Conservation (phyloP, 2,329 filamentous ascomycete genomes). For the Lomentospora prolificans region DNA sequence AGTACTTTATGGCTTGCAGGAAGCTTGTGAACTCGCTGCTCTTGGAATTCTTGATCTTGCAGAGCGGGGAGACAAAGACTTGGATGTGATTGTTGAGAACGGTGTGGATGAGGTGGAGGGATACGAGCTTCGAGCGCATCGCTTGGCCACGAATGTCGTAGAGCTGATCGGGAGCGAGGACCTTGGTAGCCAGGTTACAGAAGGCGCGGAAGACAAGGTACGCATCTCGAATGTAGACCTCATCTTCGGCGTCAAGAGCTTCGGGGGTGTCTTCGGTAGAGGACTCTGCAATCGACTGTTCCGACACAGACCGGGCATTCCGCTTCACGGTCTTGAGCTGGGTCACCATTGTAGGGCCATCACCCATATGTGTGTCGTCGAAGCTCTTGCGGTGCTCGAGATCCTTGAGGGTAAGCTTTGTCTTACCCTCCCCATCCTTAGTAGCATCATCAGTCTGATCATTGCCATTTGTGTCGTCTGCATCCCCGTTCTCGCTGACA, state of each 20-base stretch:
- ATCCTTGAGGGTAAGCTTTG: constrained; percentile 56
- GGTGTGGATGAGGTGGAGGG: constrained; percentile 89
- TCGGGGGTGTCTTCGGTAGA: constrained; percentile 47
- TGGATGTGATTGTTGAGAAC: constrained; percentile 87
- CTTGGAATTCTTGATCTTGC: constrained; percentile 86
- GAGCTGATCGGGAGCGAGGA: constrained; percentile 79
- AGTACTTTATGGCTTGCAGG: constrained; percentile 91
- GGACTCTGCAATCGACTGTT: constrained; percentile 45
- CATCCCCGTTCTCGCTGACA: constrained; percentile 21
- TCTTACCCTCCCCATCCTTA: constrained; percentile 19
- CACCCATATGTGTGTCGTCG: constrained; percentile 56
- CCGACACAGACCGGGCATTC: constrained; percentile 37
- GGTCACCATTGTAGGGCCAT: constrained; percentile 58
- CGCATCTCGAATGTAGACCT: constrained; percentile 93
- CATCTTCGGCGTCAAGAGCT: constrained; percentile 65
- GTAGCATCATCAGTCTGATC: constrained; percentile 17
- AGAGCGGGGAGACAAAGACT: constrained; percentile 84
- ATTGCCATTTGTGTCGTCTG: constrained; percentile 22
- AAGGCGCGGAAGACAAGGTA: constrained; percentile 96
- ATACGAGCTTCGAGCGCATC: constrained; percentile 95
- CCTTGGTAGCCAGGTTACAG: constrained; percentile 93
- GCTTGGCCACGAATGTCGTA: constrained; percentile 88
- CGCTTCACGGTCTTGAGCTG: constrained; percentile 41
- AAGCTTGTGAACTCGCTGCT: constrained; percentile 83
- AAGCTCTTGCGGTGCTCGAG: constrained; percentile 60